Base-by-base conservation (phyloP, 192 early-diverging fungal genomes). In the Lobulomyces angularis region DNA sequence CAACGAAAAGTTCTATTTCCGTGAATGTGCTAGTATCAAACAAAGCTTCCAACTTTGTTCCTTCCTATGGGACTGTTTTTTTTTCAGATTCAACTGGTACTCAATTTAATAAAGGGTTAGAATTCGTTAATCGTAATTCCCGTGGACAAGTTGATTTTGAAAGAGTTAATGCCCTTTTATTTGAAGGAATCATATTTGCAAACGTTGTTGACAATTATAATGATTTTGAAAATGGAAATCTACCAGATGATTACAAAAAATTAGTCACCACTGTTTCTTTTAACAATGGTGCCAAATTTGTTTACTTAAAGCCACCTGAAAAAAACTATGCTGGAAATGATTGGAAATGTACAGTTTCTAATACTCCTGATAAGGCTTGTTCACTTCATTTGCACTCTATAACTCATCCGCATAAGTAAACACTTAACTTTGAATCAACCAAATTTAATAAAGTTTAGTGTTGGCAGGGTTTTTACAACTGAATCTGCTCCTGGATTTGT, bases 71-170 rank as follows among this genome's bases (percentile, higher is more conserved):
- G 11, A 68, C 73, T 9, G 63, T 97, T 35, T 88, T 78, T 56
- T 45, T 74, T 16, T 94, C 90, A 12, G 87, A 87, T 55, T 86
- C 86, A 3, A 80, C 90, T 33, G 93, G 93, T 39, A 86, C 74
- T 1, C 80, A 80, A 46, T 97, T 90, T 53, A 74, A 77, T 28
- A 70, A 70, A 41, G 65, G 80, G 25, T 70, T 88, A 21, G 69
- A 86, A 23, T 67, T 87, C 55, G 84, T 83, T 14, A 88, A 97
- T 46, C 77, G 86, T 23, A 74, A 85, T 32, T 27, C 56, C 5
- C n/a, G 21, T 1, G 93, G 90, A 14, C 50, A 71, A 21, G 85
- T 95, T 5, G 93, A 97, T 50, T 88, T 90, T 61, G 91, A 95
- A 64, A 70, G 81, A 7, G 71, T 90, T 23, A 75, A 87, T 27